These are phyloP conservation scores for Ogataea henricii DNA, from an alignment of 805 yeast genomes.

Conservation along the genomic window DNA sequence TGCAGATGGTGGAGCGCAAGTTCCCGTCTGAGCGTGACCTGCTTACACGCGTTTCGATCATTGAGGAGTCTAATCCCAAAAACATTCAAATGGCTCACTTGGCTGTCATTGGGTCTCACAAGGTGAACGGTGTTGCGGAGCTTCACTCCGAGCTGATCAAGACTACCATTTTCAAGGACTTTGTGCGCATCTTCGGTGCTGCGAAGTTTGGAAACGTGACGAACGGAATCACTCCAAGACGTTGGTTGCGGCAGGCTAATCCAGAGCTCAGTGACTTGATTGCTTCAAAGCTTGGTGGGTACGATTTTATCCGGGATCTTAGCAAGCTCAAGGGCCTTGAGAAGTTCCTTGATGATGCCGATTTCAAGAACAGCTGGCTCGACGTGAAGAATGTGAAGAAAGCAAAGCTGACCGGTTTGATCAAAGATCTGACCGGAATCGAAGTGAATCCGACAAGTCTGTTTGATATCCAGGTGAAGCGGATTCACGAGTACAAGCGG, in stretches of 20 bases:
- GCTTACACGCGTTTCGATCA: conserved; percentile 71
- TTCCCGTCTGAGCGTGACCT: conserved; percentile 77
- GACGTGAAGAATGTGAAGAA: conserved; percentile 71
- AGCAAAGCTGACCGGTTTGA: conserved; percentile 61
- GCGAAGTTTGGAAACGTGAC: conserved; percentile 90
- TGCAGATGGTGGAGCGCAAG: conserved; percentile 69
- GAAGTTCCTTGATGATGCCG: conserved; percentile 63
- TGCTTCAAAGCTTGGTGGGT: conserved; percentile 67
- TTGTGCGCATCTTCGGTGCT: conserved; percentile 77
- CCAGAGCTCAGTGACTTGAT: conserved; percentile 78
- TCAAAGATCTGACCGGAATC: conserved; percentile 61
- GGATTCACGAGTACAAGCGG: conserved; percentile 95
- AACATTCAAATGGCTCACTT: conserved; percentile 89
- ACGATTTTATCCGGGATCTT: conserved; percentile 68
- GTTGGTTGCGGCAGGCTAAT: conserved; percentile 94
- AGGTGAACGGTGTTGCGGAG: conserved; percentile 95
- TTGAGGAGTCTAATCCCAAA: conserved; percentile 80
- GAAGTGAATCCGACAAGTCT: conserved; percentile 71
- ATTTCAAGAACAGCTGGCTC: conserved; percentile 71
- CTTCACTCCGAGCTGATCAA: conserved; percentile 87
- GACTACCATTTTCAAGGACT: conserved; percentile 88
- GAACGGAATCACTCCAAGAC: conserved; percentile 93
- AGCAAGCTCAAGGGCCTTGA: conserved; percentile 67
- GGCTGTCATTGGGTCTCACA: conserved; percentile 91
- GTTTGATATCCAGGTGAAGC: conserved; percentile 90